Evolutionary conservation across 2,329 filamentous ascomycete species (phyloP).

Genomic region (Furcasterigmium sp.): DNA sequence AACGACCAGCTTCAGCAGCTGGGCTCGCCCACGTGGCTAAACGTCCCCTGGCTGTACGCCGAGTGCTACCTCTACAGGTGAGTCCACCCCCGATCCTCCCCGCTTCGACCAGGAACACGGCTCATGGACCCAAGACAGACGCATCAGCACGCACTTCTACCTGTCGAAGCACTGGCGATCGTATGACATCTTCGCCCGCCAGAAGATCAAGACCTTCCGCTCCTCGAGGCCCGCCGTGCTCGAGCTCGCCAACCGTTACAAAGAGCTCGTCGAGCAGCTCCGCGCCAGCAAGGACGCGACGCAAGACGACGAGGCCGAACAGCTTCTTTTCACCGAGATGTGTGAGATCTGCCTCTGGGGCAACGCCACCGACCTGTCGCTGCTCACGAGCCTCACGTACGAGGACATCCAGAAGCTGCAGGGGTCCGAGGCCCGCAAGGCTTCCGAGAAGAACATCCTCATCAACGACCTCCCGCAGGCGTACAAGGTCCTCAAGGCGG

Average conservation of each 20-base stretch:
- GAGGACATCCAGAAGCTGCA: slow-evolving; percentile 97
- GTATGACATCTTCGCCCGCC: slow-evolving; percentile 84
- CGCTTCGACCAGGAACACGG: not conserved
- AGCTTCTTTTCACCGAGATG: slow-evolving; percentile 83
- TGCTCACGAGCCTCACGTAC: slow-evolving; percentile 84
- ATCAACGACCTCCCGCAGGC: slow-evolving; percentile 76
- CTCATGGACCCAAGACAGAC: slow-evolving; percentile 36
- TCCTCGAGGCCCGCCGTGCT: slow-evolving; percentile 83
- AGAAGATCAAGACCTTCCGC: slow-evolving; percentile 89
- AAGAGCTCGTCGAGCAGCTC: slow-evolving; percentile 65
- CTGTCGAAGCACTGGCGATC: slow-evolving; percentile 76
- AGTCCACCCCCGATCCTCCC: slow-evolving; percentile 1
- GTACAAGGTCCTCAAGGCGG: slow-evolving; percentile 63
- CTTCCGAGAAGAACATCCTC: slow-evolving; percentile 85
- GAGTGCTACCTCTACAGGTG: slow-evolving; percentile 6
- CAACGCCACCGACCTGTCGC: slow-evolving; percentile 89
- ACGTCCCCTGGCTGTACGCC: slow-evolving; percentile 62
- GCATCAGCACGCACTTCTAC: slow-evolving; percentile 73
- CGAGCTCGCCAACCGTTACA: slow-evolving; percentile 76
- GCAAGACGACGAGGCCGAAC: slow-evolving; percentile 62
- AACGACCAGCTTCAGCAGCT: slow-evolving; percentile 78
- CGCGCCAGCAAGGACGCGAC: slow-evolving; percentile 45
- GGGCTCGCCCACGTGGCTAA: slow-evolving; percentile 73
- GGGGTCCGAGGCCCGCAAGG: slow-evolving; percentile 79
- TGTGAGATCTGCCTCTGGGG: slow-evolving; percentile 96